phyloP scores from a whole-genome alignment of 805 yeast species.

The Kuraishia piskuri region DNA sequence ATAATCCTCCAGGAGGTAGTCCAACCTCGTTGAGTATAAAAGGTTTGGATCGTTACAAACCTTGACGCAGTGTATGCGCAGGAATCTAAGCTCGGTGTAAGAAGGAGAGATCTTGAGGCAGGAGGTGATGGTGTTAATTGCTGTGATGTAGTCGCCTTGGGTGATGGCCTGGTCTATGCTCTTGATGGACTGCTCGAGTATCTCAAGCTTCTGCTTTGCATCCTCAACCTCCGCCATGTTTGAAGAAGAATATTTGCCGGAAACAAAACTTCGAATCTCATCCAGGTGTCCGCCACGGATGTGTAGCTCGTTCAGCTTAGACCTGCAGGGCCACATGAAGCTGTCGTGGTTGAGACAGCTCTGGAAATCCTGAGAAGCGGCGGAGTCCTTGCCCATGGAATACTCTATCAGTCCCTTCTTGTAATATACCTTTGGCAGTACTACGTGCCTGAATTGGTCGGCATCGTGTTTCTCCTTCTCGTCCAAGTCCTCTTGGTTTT shows the following conservation, averaged over 20 bases:
- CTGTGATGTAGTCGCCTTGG: constrained; percentile 13
- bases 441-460: neutral
- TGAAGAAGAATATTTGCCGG: neutral
- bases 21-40: constrained; percentile 7
- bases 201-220: constrained; percentile 8
- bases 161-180: constrained; percentile 5
- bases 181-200: constrained; percentile 7
- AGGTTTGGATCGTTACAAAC: constrained; percentile 6
- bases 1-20: constrained; percentile 15
- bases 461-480: neutral
- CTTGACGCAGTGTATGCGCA: constrained; percentile 20
- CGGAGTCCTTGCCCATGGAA: constrained; percentile 42
- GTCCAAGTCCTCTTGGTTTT: neutral
- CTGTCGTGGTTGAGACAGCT: constrained; percentile 32
- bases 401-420: constrained; percentile 56
- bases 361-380: constrained; percentile 46
- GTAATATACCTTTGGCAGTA: constrained; percentile 28
- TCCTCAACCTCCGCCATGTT: constrained; percentile 8
- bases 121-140: constrained; percentile 23
- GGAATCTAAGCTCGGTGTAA: constrained; percentile 26
- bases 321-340: constrained; percentile 37
- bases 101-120: constrained; percentile 34
- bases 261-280: constrained; percentile 13
- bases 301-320: constrained; percentile 38
- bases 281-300: constrained; percentile 44